phyloP scores from a whole-genome alignment of 192 early-diverging fungal genomes.

The Glomus cerebriforme region DNA sequence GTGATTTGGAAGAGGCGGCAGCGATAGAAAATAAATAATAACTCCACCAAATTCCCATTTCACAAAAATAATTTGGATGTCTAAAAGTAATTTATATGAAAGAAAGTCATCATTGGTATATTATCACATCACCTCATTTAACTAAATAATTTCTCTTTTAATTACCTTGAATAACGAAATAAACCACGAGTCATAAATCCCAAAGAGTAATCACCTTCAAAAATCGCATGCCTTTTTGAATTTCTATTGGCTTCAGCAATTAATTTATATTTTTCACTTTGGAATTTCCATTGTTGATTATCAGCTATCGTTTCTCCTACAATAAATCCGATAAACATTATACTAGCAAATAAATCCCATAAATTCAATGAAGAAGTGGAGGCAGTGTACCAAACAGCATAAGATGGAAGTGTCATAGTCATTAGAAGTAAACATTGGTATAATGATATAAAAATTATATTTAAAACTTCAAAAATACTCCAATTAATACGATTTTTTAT shows the following conservation, averaged over 20 bases:
- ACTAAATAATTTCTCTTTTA: neutral
- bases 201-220: constrained; percentile 47
- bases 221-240: neutral
- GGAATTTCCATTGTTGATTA: constrained; percentile 80
- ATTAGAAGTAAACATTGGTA: constrained; percentile 74
- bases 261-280: constrained; percentile 53
- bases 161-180: constrained; percentile 58
- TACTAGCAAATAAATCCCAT: constrained; percentile 49
- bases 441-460: constrained; percentile 71
- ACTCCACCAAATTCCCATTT: constrained; percentile 66
- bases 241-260: constrained; percentile 36
- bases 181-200: constrained; percentile 79
- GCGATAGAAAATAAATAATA: constrained; percentile 61
- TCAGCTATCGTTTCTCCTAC: constrained; percentile 72
- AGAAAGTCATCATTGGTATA: too few relatives aligned
- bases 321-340: constrained; percentile 52
- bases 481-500: constrained; percentile 27
- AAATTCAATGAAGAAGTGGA: constrained; percentile 36
- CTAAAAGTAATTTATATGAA: constrained; percentile 32
- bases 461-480: constrained; percentile 64
- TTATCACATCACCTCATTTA: too few relatives aligned
- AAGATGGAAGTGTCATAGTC: constrained; percentile 57
- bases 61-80: constrained; percentile 87
- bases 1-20: constrained; percentile 39
- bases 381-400: constrained; percentile 38